Base-by-base conservation (phyloP, 108 stramenopile species). In the Nannochloropsis salina region DNA sequence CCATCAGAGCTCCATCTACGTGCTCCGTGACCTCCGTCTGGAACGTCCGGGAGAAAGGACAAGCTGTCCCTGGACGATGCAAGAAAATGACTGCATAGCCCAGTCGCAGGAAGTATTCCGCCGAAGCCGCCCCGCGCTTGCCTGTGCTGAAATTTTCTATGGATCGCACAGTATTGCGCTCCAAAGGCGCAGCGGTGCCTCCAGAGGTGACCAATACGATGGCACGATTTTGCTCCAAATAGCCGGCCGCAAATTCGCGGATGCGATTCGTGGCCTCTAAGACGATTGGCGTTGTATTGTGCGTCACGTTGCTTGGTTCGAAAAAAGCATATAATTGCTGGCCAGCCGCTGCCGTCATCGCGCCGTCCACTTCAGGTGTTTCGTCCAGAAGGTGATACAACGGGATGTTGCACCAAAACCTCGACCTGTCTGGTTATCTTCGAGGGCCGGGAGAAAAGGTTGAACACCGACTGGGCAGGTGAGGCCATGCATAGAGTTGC, bases 81-180 rank as follows among this genome's bases (percentile, higher is more conserved):
- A 97, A 87, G 90, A 96, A 96, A 74, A 98, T 88, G 83, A 97
- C 96, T 18, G 94, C 96, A 92, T 97, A 97, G 9, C 96, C 97
- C 83, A 93, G 83, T 80, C 90, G 83, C 41, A 95, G 83, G 83
- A 98, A 96, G 85, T 95, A 91, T 91, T 98, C 97, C 8, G 96
- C 95, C 2, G 95, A 91, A 9, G 91, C 83, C 1, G 96, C 96
- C 9, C 97, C 97, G n/a, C 97, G 90, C 15, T 42, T 83, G 9
- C 98, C 98, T 2, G 96, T 96, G 85, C 94, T 94, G 91, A 98
- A 98, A 88, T 98, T 98, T 80, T 98, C 98, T 80, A 98, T 86
- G 86, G 90, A 96, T 21, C 98, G 92, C 10, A 98, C 97, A 12
- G 89, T 91, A 84, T 95, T 93, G 43, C 90, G 74, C 92, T 98